A percentile compares a stretch with the other conserved stretches of the same genome.
phyloP scores from a whole-genome alignment of 208 protist species.

The Endotrypanum monterogeii region DNA sequence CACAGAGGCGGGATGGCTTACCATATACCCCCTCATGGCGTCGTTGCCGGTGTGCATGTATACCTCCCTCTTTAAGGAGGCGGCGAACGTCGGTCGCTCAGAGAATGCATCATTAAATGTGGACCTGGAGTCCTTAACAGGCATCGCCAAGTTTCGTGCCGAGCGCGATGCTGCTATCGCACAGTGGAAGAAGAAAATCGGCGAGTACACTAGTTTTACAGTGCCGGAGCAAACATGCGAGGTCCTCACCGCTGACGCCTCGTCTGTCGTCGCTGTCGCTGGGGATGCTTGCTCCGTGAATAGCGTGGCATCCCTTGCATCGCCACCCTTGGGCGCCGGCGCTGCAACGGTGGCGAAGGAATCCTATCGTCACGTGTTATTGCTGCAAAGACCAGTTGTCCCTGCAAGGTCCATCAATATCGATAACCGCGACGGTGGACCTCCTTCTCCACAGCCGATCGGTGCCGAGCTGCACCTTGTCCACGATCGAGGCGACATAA shows the following conservation, averaged over 20 bases:
- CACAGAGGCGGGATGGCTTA: conserved; percentile 10
- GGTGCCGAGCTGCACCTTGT: conserved; percentile 68
- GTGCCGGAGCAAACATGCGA: conserved; percentile 6
- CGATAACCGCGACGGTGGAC: conserved; percentile 44
- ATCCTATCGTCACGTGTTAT: conserved; percentile 47
- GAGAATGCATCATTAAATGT: neutral
- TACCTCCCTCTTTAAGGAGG: conserved; percentile 23
- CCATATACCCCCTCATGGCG: conserved; percentile 25
- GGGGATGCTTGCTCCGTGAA: neutral
- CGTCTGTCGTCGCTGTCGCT: neutral
- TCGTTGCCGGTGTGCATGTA: conserved; percentile 18
- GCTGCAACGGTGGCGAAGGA: neutral
- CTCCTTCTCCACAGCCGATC: conserved; percentile 46
- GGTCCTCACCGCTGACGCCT: neutral
- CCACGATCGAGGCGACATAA: conserved; percentile 66
- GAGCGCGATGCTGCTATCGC: conserved; percentile 38
- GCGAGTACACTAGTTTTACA: conserved; percentile 53
- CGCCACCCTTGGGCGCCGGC: neutral
- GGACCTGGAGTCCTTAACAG: conserved; percentile 24
- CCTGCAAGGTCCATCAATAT: conserved; percentile 44
- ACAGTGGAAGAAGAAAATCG: conserved; percentile 50
- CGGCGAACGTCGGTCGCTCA: neutral
- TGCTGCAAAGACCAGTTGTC: conserved; percentile 51
- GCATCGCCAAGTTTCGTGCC: conserved; percentile 37
- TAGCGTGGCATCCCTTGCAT: neutral